Evolutionary conservation across 805 yeast genomes (phyloP), one percentile per base, ranked within the genome.

Genomic region (Suhomyces tanzawaensis): DNA sequence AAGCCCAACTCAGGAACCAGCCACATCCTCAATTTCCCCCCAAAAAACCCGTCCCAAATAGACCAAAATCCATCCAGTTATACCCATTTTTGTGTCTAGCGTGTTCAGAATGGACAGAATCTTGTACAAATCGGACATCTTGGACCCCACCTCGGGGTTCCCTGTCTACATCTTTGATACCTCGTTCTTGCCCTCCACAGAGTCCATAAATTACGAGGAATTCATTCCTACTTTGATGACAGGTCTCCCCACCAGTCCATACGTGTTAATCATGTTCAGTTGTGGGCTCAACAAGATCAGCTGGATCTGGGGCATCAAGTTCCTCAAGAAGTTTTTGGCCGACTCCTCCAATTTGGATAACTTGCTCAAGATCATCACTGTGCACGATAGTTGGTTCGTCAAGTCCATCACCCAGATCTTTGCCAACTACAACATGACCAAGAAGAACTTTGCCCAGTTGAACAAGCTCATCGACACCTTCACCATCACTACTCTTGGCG

Each of bases 301-400:
- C 32, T 81, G 95, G 89, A 70, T 82, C 6, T 83, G 88, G 76
- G 85, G 88, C 11, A 53, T 75, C 34, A 71, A 69, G 49, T 69
- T 77, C 32, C 54, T 77, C 31, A 72, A 70, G 44, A 62, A 76
- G 45, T 71, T 91, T 19, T 79, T 91, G 2, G 71, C 74, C 12
- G 69, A 69, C 4, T 62, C 72, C 30, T 75, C 77, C 42, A 72
- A 74, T 36, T 69, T 75, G 28, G 47, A 52, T 19, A 63, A 64
- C 39, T 60, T 91, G 30, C 64, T 66, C 36, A 82, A 79, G 51
- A 68, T 88, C 3, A 84, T 82, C 46, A 74, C 90, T 21, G 95
- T 91, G 2, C 97, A 91, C 60, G 96, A 90, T 48, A 82, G 85
- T 32, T 89, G 96, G 93, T 76, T 90, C 62, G 76, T 87, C 19